Percentiles rank a stretch among this genome's conserved stretches.
Evolutionary conservation across 208 protist species (phyloP).

Genomic region (Entamoeba moshkovskii): DNA sequence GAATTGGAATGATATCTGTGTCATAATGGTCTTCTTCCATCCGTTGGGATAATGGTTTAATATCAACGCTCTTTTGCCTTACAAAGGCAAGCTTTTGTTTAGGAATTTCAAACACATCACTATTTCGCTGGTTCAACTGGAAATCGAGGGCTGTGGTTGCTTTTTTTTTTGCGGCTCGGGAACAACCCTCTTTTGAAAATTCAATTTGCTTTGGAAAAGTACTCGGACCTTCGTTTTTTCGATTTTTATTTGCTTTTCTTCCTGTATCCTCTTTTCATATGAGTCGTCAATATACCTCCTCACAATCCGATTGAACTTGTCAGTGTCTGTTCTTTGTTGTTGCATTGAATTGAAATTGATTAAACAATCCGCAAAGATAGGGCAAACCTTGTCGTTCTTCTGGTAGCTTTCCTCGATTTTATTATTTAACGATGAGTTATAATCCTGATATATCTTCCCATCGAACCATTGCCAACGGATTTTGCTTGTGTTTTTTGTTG

Average conservation of each 20-base stretch:
- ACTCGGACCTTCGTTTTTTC: background rate
- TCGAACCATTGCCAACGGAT: background rate
- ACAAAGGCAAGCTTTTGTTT: too few species aligned
- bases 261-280: background rate
- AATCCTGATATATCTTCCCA: background rate
- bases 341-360: background rate
- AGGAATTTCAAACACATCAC: too few species aligned
- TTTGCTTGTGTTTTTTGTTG: background rate
- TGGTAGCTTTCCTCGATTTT: background rate
- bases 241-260: background rate
- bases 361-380: background rate
- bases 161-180: too few species aligned
- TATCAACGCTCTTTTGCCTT: too few species aligned
- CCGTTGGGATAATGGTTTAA: too few species aligned
- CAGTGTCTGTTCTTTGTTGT: background rate
- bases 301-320: background rate
- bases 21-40: too few species aligned
- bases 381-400: background rate
- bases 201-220: too few species aligned
- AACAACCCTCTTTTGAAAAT: too few species aligned
- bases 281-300: background rate
- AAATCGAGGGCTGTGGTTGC: too few species aligned
- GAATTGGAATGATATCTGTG: too few species aligned
- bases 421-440: background rate
- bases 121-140: too few species aligned